phyloP scores from a whole-genome alignment of 192 early-diverging fungal genomes.

The Mortierella antarctica region DNA sequence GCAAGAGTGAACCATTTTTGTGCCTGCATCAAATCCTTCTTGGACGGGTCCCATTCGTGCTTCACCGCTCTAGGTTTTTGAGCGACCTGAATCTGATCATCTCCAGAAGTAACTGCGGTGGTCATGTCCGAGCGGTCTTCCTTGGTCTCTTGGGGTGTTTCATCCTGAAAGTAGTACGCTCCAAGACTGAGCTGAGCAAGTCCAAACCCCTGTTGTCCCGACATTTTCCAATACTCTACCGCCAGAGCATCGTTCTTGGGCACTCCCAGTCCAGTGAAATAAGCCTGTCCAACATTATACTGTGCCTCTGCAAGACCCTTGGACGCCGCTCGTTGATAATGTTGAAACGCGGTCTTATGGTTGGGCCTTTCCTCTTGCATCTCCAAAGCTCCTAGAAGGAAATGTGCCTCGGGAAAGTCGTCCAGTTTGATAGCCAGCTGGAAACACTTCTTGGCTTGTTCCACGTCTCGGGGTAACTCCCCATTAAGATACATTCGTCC shows the following conservation, averaged over 20 bases:
- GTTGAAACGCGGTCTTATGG: constrained; percentile 55
- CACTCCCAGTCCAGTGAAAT: constrained; percentile 57
- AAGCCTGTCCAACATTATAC: constrained; percentile 61
- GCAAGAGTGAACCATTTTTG: constrained; percentile 53
- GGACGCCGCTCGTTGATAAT: constrained; percentile 60
- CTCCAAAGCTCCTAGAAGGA: constrained; percentile 30
- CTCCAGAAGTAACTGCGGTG: neutral
- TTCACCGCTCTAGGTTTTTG: neutral
- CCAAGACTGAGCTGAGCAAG: constrained; percentile 62
- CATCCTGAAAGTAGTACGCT: constrained; percentile 48
- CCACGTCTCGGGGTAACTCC: constrained; percentile 21
- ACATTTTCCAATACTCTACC: constrained; percentile 63
- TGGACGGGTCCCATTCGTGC: constrained; percentile 44
- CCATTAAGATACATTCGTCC: constrained; percentile 53
- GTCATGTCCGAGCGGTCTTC: too few relatives aligned
- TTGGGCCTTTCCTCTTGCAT: constrained; percentile 27
- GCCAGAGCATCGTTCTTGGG: constrained; percentile 57
- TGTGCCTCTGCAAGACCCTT: constrained; percentile 66
- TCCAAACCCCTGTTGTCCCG: constrained; percentile 58
- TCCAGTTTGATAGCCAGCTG: constrained; percentile 47
- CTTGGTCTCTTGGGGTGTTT: neutral
- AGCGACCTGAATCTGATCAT: too few relatives aligned
- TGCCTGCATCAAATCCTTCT: constrained; percentile 46
- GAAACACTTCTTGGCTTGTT: constrained; percentile 53
- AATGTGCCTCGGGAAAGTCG: constrained; percentile 31